These are phyloP conservation scores for Pseudogymnoascus sp. DNA, from an alignment of 2,329 filamentous ascomycete species.

Conservation along the genomic window DNA sequence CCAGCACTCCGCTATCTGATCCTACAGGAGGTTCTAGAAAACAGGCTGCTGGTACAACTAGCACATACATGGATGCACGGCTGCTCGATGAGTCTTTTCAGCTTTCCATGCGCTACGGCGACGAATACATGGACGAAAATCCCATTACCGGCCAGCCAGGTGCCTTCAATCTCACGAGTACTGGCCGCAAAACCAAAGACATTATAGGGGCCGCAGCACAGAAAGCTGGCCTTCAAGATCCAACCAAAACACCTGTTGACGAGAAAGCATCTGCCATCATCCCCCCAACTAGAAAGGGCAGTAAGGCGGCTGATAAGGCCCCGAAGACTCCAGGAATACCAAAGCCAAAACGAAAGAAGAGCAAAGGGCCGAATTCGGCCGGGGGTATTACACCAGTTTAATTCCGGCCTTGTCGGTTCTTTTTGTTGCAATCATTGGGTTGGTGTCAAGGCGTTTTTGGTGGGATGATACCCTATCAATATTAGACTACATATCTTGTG, in stretches of 20 bases:
- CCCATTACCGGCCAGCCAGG: conserved; percentile 59
- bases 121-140: conserved; percentile 61
- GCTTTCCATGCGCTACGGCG: conserved; percentile 50
- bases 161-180: conserved; percentile 56
- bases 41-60: conserved; percentile 17
- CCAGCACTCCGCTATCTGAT: conserved; percentile 40
- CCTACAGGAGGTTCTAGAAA: conserved; percentile 19
- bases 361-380: conserved; percentile 19
- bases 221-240: conserved; percentile 15
- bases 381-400: conserved; percentile 19
- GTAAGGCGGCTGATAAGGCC: conserved; percentile 23
- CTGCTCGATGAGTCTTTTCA: conserved; percentile 48
- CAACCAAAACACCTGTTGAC: conserved; percentile 13
- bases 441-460: not conserved
- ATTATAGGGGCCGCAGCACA: conserved; percentile 18
- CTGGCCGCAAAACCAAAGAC: conserved; percentile 38
- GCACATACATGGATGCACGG: conserved; percentile 20
- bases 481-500: not conserved
- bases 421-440: not conserved
- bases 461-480: conserved; percentile 3
- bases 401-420: not conserved
- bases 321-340: conserved; percentile 26
- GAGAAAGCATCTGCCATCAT: conserved; percentile 23
- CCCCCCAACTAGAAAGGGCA: conserved; percentile 21
- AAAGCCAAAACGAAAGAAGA: conserved; percentile 33